Conservation (phyloP, 164 flowering plant species). For the Macadamia integrifolia region DNA sequence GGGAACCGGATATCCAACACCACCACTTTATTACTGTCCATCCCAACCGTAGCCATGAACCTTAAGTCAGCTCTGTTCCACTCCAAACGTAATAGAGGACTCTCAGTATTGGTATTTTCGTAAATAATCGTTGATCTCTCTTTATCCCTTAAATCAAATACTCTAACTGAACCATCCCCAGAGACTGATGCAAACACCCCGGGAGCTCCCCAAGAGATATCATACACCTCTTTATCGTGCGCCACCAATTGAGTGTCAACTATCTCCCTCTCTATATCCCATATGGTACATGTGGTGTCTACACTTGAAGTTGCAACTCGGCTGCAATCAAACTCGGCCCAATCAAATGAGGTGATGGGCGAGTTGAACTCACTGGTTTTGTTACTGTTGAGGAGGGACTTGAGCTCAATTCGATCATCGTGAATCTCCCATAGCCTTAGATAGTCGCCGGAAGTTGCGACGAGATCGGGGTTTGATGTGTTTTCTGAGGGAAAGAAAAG, state of each 20-base stretch:
- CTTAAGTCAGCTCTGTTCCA: conserved; percentile 41
- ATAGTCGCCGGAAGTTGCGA: conserved; percentile 41
- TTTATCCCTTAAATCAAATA: conserved; percentile 35
- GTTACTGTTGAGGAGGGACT: conserved; percentile 27
- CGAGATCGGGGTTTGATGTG: conserved; percentile 24
- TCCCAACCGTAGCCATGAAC: conserved; percentile 32
- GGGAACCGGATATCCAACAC: conserved; percentile 35
- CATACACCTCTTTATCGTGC: conserved; percentile 40
- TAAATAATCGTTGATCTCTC: conserved; percentile 40
- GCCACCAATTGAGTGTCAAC: conserved; percentile 39
- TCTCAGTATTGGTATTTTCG: conserved; percentile 21
- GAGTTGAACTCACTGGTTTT: conserved; percentile 29
- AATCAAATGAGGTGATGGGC: conserved; percentile 37
- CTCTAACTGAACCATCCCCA: conserved; percentile 31
- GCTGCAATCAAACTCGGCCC: conserved; percentile 22
- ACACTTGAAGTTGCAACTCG: conserved; percentile 30
- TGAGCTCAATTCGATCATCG: conserved; percentile 27
- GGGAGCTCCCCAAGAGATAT: conserved; percentile 37
- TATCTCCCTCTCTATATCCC: conserved; percentile 31
- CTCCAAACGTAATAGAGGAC: conserved; percentile 31
- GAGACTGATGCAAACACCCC: conserved; percentile 34
- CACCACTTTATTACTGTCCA: conserved; percentile 34
- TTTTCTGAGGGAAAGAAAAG: conserved; percentile 38
- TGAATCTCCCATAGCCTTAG: conserved; percentile 35
- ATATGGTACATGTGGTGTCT: conserved; percentile 37